Percentiles rank a stretch among this genome's conserved stretches.
phyloP scores from a whole-genome alignment of 768 basidiomycete species.

The Termitomyces heimii region DNA sequence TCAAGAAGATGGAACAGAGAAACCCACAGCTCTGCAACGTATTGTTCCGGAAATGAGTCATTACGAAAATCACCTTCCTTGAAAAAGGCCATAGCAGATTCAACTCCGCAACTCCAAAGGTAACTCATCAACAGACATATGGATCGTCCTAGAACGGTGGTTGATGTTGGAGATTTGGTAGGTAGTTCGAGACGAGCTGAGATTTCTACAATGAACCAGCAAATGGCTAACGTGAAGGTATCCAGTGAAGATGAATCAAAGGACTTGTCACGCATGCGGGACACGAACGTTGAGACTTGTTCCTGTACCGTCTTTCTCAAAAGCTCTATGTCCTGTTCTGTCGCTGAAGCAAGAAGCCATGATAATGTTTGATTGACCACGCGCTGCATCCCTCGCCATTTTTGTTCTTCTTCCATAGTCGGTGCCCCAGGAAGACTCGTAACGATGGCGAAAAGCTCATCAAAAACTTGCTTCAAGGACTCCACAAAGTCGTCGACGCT shows the following conservation, averaged over 20 bases:
- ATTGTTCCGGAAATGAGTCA: slow-evolving; percentile 30
- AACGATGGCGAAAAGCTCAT: slow-evolving; percentile 34
- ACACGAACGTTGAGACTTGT: slow-evolving; percentile 30
- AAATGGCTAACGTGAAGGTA: slow-evolving; percentile 34
- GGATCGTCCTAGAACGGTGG: slow-evolving; percentile 19
- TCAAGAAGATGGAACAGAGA: slow-evolving; percentile 56
- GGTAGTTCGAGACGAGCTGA: slow-evolving; percentile 30
- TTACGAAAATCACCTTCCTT: slow-evolving; percentile 27
- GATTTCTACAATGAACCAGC: slow-evolving; percentile 64
- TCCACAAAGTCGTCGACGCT: slow-evolving; percentile 36
- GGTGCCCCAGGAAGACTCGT: slow-evolving; percentile 31
- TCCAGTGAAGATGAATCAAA: slow-evolving; percentile 26
- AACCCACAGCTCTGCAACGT: slow-evolving; percentile 68
- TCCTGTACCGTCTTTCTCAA: slow-evolving; percentile 29
- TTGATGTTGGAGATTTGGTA: slow-evolving; percentile 9
- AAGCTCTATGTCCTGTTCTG: slow-evolving; percentile 23
- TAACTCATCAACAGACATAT: slow-evolving; percentile 37
- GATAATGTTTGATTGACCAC: slow-evolving; percentile 40
- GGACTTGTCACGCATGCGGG: slow-evolving; percentile 30
- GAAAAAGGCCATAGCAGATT: slow-evolving; percentile 35
- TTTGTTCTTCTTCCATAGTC: slow-evolving; percentile 19
- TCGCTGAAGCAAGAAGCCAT: slow-evolving; percentile 30
- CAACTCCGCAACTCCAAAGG: slow-evolving; percentile 51
- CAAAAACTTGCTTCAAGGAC: slow-evolving; percentile 39
- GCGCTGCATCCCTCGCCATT: slow-evolving; percentile 35